Evolutionary conservation across 345 rosid species (phyloP), one percentile per base, ranked within the genome.

Genomic region (Capsella bursapastoris): DNA sequence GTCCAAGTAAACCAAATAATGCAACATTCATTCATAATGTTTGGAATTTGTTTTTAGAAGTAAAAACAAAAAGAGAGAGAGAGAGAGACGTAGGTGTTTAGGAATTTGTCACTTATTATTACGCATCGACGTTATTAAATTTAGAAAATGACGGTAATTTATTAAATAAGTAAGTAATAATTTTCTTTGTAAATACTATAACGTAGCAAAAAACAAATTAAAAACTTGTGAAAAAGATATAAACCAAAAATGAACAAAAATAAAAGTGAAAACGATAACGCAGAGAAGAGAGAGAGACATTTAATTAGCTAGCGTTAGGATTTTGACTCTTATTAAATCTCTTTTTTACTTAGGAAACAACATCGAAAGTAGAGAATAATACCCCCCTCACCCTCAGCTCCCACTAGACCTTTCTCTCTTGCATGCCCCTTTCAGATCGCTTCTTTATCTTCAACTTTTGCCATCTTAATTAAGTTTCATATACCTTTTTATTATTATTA

Each of bases 251-350:
- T 34, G 60, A 15, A 22, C 25, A 22, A 22, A 22, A 22, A 22
- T 1, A 60, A 40, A 60, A 25, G 38, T 48, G 6, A 47, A 62
- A 62, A 72, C 53, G 63, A 62, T 41, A 41, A 71, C 18, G 12
- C 37, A 41, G 22, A 57, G 37, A 34, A 34, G 6, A 34, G 37
- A 34, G 37, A 34, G 4, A 4, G 37, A 34, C 37, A 2, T 34
- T 34, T 32, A 22, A 22, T 22, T 22, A 22, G 25, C 25, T 22
- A 41, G 79, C 73, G 31, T 75, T 66, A 50, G 38, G 68, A 67
- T 59, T 75, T 40, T 59, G 79, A 75, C 79, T 22, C 52, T 51
- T 38, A 22, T 22, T 22, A 22, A 22, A 22, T 22, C 25, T 22
- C 22, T 22, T 49, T 29, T 34, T 34, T 34, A 34, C 7, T 6